Percentiles rank a stretch among this genome's conserved stretches.
Conservation (phyloP, 1,284 basidiomycete species). For the Melampsora larici-populina region DNA sequence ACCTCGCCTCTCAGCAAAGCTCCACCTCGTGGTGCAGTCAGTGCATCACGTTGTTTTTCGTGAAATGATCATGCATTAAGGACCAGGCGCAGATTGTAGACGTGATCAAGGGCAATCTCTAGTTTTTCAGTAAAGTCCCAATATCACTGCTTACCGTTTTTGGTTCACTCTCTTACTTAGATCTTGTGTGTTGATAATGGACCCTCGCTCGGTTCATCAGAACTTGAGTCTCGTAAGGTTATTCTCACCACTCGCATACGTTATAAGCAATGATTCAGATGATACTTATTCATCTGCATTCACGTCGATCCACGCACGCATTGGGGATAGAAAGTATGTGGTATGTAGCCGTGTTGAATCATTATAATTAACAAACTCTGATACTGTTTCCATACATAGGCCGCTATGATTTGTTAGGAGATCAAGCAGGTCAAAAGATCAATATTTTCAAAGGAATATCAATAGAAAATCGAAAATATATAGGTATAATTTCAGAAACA, state of each 20-base stretch:
- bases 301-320: no score
- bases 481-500: not conserved
- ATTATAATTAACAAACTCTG: no score
- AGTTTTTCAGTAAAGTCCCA: no score
- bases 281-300: no score
- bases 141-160: not conserved
- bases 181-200: conserved; percentile 12
- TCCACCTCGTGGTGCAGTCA: conserved; percentile 76
- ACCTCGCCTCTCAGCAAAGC: conserved; percentile 83
- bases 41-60: conserved; percentile 76
- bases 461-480: not conserved
- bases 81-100: no score
- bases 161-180: not conserved
- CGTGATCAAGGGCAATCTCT: conserved; percentile 46
- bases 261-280: no score
- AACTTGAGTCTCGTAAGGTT: not conserved
- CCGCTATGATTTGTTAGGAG: no score
- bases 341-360: no score
- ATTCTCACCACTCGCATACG: conserved; percentile 2
- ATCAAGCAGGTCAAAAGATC: no score
- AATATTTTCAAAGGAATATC: not conserved
- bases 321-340: no score
- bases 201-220: not conserved
- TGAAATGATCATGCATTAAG: no score
- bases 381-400: no score